phyloP scores from a whole-genome alignment of 805 yeast genomes.

The Nakazawaea wickerhamii region DNA sequence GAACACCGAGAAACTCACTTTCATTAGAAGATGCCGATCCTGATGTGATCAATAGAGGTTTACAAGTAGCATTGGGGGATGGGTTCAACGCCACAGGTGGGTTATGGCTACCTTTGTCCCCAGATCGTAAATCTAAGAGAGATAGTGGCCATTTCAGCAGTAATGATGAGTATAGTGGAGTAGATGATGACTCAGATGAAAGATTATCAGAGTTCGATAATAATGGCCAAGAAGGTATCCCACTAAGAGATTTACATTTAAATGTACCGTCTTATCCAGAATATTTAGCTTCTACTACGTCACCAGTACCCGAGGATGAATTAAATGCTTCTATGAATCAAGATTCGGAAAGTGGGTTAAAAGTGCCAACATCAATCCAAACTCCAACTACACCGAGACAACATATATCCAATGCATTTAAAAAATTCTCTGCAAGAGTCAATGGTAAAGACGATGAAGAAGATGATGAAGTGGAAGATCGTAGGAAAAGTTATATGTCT shows the following conservation, averaged over 20 bases:
- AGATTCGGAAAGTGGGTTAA: conserved; percentile 6
- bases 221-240: conserved; percentile 12
- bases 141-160: not conserved
- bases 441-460: conserved; percentile 20
- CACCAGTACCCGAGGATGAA: not conserved
- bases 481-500: not conserved
- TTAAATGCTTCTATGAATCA: not conserved
- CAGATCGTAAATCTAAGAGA: not conserved
- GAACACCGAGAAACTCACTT: not conserved
- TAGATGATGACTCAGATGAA: not conserved
- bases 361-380: not conserved
- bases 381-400: conserved; percentile 15
- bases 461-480: conserved; percentile 1
- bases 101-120: conserved; percentile 10
- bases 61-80: conserved; percentile 8
- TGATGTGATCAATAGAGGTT: conserved; percentile 8
- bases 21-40: conserved; percentile 3
- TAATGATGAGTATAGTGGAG: not conserved
- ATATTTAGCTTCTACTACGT: conserved; percentile 13
- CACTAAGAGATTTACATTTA: conserved; percentile 10
- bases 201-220: not conserved
- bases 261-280: conserved; percentile 14
- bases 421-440: conserved; percentile 19
- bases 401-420: conserved; percentile 19
- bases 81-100: not conserved